These are phyloP conservation scores for Trypanosomatidae sp. DNA, from an alignment of 208 protist species.

Conservation along the genomic window DNA sequence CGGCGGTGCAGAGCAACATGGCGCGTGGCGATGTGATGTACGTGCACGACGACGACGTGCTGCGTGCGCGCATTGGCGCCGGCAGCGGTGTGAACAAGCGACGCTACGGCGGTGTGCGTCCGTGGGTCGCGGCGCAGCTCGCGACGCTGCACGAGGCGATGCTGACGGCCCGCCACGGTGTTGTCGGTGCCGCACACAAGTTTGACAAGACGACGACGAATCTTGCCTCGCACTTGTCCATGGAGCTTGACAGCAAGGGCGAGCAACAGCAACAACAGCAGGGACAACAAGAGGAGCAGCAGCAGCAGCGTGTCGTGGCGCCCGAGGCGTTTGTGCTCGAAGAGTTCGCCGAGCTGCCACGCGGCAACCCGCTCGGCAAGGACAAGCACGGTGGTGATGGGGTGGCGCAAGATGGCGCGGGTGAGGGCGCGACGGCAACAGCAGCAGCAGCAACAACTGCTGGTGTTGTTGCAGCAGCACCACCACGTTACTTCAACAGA, in stretches of 20 bases:
- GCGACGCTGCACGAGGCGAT: conserved; percentile 8
- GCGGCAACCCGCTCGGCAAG: conserved; percentile 6
- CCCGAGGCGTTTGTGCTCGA: conserved; percentile 6
- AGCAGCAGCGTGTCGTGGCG: background rate
- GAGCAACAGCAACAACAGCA: no score
- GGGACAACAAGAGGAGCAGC: no score
- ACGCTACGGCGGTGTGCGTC: conserved; percentile 2
- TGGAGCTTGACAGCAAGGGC: background rate
- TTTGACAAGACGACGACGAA: conserved; percentile 7
- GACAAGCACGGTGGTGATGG: conserved; percentile 3
- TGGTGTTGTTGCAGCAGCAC: background rate
- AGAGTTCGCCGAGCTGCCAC: conserved; percentile 10
- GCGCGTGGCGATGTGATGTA: conserved; percentile 8
- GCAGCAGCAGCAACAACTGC: background rate
- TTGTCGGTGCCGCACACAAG: conserved; percentile 14
- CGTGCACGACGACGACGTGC: conserved; percentile 10
- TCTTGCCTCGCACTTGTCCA: no score
- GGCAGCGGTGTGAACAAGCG: conserved; percentile 13
- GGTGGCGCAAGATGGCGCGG: background rate
- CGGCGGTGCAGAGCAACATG: conserved; percentile 13
- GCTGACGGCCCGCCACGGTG: conserved; percentile 5
- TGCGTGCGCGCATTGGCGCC: no score
- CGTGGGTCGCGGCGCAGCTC: no score
- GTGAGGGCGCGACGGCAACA: no score
- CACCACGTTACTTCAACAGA: conserved; percentile 11